Percentiles rank a stretch among this genome's conserved stretches.
These are phyloP conservation scores for Alternaria rosae DNA, from an alignment of 2,329 filamentous ascomycete species.

Conservation along the genomic window DNA sequence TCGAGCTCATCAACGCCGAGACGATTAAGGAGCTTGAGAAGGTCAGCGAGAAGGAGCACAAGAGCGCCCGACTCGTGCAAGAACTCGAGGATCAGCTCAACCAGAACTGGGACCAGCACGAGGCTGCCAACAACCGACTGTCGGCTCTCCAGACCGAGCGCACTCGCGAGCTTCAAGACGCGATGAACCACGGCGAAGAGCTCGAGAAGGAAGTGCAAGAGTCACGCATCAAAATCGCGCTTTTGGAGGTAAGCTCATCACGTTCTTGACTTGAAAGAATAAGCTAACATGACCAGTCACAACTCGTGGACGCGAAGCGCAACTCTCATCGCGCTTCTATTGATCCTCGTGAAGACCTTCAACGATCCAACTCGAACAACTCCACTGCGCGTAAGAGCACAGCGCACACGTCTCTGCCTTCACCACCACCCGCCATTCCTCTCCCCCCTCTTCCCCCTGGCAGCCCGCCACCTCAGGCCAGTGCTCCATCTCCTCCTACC, in stretches of 20 bases:
- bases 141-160: constrained; percentile 68
- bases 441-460: constrained; percentile 80
- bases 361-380: constrained; percentile 65
- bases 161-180: constrained; percentile 52
- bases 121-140: constrained; percentile 82
- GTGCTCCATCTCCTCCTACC: constrained; percentile 65
- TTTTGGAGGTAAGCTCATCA: constrained; percentile 72
- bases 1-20: constrained; percentile 60
- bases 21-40: constrained; percentile 65
- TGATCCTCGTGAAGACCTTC: constrained; percentile 57
- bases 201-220: constrained; percentile 75
- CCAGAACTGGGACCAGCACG: constrained; percentile 92
- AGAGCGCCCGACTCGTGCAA: constrained; percentile 89
- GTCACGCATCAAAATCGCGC: constrained; percentile 74
- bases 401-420: constrained; percentile 84
- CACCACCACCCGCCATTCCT: constrained; percentile 94
- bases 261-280: background rate
- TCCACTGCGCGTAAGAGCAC: constrained; percentile 84
- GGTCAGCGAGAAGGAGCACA: constrained; percentile 75
- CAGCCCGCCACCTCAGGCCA: constrained; percentile 55
- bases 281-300: constrained; percentile 58
- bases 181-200: constrained; percentile 52
- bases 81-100: constrained; percentile 97
- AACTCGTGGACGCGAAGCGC: constrained; percentile 65
- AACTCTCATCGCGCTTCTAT: constrained; percentile 56